Conservation (phyloP, 805 yeast species). For the Millerozyma miso region DNA sequence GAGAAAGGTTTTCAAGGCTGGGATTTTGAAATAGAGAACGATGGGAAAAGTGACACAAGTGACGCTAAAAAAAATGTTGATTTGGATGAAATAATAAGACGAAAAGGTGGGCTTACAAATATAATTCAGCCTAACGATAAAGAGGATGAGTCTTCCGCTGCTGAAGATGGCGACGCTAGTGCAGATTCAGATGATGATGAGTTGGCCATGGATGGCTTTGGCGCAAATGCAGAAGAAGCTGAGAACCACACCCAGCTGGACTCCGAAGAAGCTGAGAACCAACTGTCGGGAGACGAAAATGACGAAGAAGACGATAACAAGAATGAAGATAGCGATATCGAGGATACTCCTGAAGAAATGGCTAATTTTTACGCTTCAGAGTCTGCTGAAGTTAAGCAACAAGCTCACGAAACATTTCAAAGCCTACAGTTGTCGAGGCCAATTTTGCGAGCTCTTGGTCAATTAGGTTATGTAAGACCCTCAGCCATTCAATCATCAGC, state of each 20-base stretch:
- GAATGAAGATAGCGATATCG: conserved; percentile 27
- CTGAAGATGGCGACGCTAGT: conserved; percentile 18
- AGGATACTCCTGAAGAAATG: conserved; percentile 77
- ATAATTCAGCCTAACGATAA: conserved; percentile 42
- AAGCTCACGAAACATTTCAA: conserved; percentile 63
- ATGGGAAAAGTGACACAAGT: conserved; percentile 31
- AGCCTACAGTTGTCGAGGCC: conserved; percentile 85
- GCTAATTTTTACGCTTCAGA: conserved; percentile 73
- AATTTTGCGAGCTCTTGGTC: conserved; percentile 73
- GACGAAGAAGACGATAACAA: conserved; percentile 25
- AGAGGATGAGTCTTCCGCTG: conserved; percentile 16
- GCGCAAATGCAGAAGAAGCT: conserved; percentile 15
- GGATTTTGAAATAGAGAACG: conserved; percentile 55
- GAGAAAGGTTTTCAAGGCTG: conserved; percentile 64
- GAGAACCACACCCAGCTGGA: conserved; percentile 30
- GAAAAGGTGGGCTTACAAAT: conserved; percentile 72
- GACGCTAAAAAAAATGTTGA: conserved; percentile 58
- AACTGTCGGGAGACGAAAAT: conserved; percentile 29
- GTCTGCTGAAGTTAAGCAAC: conserved; percentile 36
- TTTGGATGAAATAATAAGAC: conserved; percentile 78
- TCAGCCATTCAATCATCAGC: conserved; percentile 93
- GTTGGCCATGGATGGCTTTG: conserved; percentile 20
- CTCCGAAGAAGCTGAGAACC: conserved; percentile 22
- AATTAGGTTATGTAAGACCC: conserved; percentile 80
- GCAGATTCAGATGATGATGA: conserved; percentile 22